Evolutionary conservation across 163 green algal genomes (phyloP), one percentile per base, ranked within the genome.

Genomic region (Chlamydomonas reinhardtii): DNA sequence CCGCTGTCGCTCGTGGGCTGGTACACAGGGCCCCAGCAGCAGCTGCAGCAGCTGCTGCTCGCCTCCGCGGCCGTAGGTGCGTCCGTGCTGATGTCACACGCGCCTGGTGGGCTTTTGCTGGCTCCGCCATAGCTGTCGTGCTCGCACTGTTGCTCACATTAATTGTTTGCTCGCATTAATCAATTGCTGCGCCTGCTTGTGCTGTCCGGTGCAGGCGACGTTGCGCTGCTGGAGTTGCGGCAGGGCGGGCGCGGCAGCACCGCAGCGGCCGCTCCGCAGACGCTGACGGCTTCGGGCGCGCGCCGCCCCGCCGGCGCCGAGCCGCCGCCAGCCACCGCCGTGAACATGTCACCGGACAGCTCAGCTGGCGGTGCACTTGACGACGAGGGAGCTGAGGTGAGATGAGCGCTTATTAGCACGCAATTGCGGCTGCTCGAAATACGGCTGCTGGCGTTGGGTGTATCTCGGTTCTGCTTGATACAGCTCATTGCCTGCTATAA

Each of bases 11-110:
- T 78, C 11, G 39, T 78, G 31, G 79, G 79, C 52, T 85, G 79
- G 79, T 78, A 72, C 54, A 71, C 31, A 3, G 73, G 66, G 25
- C 69, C 70, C 1, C 70, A 75, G 70, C 35, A 78, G 68, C 68
- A 78, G 27, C 52, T 85, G 32, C 70, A 61, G 70, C 35, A 78
- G 54, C 68, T 85, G 17, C 52, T 85, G 25, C 54, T 78, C 29
- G 79, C 79, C 15, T 85, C 77, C 0, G 61, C 66, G 4, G 32
- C 34, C 16, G 32, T 54, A 27, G 79, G 79, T 85, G 61, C n/a
- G 72, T 37, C 16, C 25, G 2, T 74, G 24, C 4, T 31, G 61
- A n/a, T n/a, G n/a, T n/a, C 39, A 48, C 39, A 48, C 39, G 39
- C 39, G n/a, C n/a, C n/a, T n/a, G n/a, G n/a, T n/a, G n/a, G n/a